Base-by-base conservation (phyloP, 2,329 filamentous ascomycete genomes). In the Ophiosphaerella korrae region DNA sequence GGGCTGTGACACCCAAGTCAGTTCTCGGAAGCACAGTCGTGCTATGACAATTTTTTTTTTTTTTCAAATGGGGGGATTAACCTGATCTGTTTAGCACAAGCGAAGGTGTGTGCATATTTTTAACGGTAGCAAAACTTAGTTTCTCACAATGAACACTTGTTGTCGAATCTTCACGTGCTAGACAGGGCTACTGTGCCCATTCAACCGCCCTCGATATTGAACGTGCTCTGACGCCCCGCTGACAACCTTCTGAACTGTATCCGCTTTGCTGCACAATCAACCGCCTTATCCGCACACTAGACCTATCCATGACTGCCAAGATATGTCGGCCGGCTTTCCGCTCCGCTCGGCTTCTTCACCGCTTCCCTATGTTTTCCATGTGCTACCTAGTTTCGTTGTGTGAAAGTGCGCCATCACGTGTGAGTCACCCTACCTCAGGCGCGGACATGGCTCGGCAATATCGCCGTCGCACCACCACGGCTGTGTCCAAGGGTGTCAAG, bases 1-100 rank as follows among this genome's bases (percentile, higher is more conserved):
- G 58, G 58, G 58, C 56, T 59, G 53, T 56, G 44, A 62, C 48
- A 47, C 49, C 39, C 5, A 29, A 11, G 42, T 32, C 42, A 42
- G n/a, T 24, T 12, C 16, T 33, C 23, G 38, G 50, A 43, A 50
- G 53, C 45, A 55, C 55, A 52, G 53, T 23, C 33, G 45, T 44
- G 38, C 45, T 34, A 48, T n/a, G 38, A 48, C 40, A n/a, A 24
- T 12, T n/a, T 5, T 2, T 33, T 31, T 31, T 18, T 31, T 42
- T 33, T 18, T 42, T 42, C 23, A 13, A 16, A 16, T 32, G 4
- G 11, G 26, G 26, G 26, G 7, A 11, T 29, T 29, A 6, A 29
- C 11, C 26, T 6, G 26, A 2, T 6, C 26, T 8, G 7, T 29
- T 29, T 29, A 8, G 26, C 26, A 29, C 3, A 29, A 29, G 26